A percentile compares a stretch with the other conserved stretches of the same genome.
These are phyloP conservation scores for Suillus tomentosus DNA, from an alignment of 768 basidiomycete genomes.

Conservation along the genomic window DNA sequence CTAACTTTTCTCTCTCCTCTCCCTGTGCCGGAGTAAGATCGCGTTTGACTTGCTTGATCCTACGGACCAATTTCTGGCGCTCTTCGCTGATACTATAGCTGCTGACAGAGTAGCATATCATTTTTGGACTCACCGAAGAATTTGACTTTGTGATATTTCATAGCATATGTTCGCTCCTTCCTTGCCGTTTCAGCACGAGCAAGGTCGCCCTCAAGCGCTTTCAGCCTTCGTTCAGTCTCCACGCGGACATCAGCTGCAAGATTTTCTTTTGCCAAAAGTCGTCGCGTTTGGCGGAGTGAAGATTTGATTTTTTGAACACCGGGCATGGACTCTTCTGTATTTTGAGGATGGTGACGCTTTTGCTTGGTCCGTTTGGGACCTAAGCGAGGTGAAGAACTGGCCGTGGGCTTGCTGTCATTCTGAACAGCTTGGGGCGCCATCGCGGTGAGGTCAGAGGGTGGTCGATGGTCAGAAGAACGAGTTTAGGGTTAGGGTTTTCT, in stretches of 20 bases:
- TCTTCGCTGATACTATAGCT: slow-evolving; percentile 46
- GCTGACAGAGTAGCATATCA: not conserved
- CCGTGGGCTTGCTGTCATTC: not conserved
- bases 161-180: slow-evolving; percentile 73
- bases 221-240: slow-evolving; percentile 77
- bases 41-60: slow-evolving; percentile 70
- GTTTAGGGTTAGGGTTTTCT: slow-evolving; percentile 20
- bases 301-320: slow-evolving; percentile 90
- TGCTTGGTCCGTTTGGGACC: slow-evolving; percentile 14
- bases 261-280: slow-evolving; percentile 83
- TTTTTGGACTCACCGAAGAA: slow-evolving; percentile 77
- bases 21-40: slow-evolving; percentile 41
- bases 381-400: not conserved
- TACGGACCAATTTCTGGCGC: slow-evolving; percentile 82
- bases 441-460: not conserved
- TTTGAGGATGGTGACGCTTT: slow-evolving; percentile 14
- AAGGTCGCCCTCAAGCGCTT: slow-evolving; percentile 74
- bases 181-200: slow-evolving; percentile 58
- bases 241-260: slow-evolving; percentile 84
- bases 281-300: slow-evolving; percentile 75
- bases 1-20: slow-evolving; percentile 42
- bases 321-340: slow-evolving; percentile 36
- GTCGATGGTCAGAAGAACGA: slow-evolving; percentile 10
- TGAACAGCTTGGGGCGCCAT: slow-evolving; percentile 1
- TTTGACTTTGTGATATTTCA: slow-evolving; percentile 86